Percentiles rank a stretch among this genome's conserved stretches.
These are phyloP conservation scores for Exutisphaerella laricina DNA, from an alignment of 2,329 filamentous ascomycete species.

Conservation along the genomic window DNA sequence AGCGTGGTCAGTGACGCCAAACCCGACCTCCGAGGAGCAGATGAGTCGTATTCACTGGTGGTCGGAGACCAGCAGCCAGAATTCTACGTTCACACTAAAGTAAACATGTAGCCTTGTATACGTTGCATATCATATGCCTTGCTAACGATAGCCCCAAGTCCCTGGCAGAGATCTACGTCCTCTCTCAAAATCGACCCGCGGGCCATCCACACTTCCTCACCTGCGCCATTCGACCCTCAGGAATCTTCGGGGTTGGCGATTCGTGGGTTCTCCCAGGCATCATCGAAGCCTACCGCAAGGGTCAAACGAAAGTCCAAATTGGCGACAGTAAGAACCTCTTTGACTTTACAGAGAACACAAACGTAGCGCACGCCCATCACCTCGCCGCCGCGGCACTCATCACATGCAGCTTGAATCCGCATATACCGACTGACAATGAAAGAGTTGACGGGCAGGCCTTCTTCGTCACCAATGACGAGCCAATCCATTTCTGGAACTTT, in stretches of 20 bases:
- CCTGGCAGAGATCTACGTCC: too few relatives aligned
- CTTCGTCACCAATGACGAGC: conserved; percentile 48
- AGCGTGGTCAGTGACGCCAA: conserved; percentile 45
- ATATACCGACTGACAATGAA: conserved; percentile 38
- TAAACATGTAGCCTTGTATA: too few relatives aligned
- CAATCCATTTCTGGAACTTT: conserved; percentile 49
- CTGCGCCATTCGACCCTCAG: too few relatives aligned
- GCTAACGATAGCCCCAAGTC: too few relatives aligned
- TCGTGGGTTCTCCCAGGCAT: too few relatives aligned
- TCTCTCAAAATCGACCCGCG: too few relatives aligned
- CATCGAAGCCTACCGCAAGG: conserved; percentile 43
- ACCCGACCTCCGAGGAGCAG: conserved; percentile 44
- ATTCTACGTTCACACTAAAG: conserved; percentile 49
- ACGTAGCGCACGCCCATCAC: conserved; percentile 49
- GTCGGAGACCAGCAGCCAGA: conserved; percentile 45
- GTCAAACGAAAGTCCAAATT: conserved; percentile 48
- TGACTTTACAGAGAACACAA: conserved; percentile 51
- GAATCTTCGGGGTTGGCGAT: too few relatives aligned
- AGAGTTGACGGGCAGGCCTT: conserved; percentile 48
- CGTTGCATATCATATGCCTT: too few relatives aligned
- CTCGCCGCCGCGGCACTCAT: conserved; percentile 47
- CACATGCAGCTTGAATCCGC: conserved; percentile 37
- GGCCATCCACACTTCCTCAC: too few relatives aligned
- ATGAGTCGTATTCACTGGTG: conserved; percentile 44
- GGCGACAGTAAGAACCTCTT: conserved; percentile 50